Evolutionary conservation across 208 protist species (phyloP).

Genomic region (Naegleria gruberi): DNA sequence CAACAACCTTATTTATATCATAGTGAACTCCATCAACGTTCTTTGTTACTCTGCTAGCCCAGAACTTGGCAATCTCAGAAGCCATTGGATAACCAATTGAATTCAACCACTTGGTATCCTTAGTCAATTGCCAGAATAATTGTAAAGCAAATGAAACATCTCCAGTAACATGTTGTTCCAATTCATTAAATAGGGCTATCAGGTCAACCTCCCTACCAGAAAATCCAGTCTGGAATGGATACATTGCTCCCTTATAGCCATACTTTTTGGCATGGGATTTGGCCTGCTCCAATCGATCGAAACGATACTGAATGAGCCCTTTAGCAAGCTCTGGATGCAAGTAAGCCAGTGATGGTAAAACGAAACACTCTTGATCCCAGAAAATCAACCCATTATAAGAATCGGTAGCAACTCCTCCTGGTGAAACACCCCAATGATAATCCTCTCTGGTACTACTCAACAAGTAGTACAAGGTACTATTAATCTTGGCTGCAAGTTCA

Average conservation of each 20-base stretch:
- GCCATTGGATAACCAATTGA: slow-evolving; percentile 26
- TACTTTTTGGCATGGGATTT: slow-evolving; percentile 33
- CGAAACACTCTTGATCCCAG: slow-evolving; percentile 45
- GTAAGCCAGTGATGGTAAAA: slow-evolving; percentile 35
- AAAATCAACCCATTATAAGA: slow-evolving; percentile 45
- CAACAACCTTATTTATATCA: slow-evolving; percentile 36
- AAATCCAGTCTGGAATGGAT: slow-evolving; percentile 35
- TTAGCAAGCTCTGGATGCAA: slow-evolving; percentile 32
- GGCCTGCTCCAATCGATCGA: slow-evolving; percentile 29
- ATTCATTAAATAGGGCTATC: not conserved
- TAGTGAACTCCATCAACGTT: not conserved
- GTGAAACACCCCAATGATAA: slow-evolving; percentile 26
- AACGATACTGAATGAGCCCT: slow-evolving; percentile 39
- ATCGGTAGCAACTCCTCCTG: slow-evolving; percentile 35
- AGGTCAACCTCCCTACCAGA: not conserved
- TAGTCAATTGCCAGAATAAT: slow-evolving; percentile 36
- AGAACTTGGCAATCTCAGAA: slow-evolving; percentile 38
- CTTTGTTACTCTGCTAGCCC: slow-evolving; percentile 33
- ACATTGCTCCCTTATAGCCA: slow-evolving; percentile 36
- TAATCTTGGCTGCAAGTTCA: not conserved
- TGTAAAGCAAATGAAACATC: slow-evolving; percentile 37
- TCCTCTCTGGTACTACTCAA: slow-evolving; percentile 31
- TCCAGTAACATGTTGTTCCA: slow-evolving; percentile 46
- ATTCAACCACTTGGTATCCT: slow-evolving; percentile 28
- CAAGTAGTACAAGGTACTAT: slow-evolving; percentile 35